Conservation (phyloP, 257 asterid species). For the Rubia yunnanensis region DNA sequence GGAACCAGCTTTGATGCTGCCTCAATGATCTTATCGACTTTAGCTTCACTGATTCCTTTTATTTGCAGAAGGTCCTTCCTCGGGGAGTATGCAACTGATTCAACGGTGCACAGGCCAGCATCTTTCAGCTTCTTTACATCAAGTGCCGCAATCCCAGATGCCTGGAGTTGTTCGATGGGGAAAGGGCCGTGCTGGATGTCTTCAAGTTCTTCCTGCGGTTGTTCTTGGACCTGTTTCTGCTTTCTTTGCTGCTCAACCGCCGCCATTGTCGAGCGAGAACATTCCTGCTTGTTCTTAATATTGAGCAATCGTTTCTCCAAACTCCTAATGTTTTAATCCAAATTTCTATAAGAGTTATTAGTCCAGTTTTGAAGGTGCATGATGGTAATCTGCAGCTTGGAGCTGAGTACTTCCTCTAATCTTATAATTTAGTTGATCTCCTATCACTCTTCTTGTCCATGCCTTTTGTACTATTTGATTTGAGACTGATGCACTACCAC, state of each 20-base stretch:
- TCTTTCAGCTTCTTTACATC: slow-evolving; percentile 91
- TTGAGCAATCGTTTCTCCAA: too few species aligned
- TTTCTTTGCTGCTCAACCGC: slow-evolving; percentile 73
- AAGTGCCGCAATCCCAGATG: slow-evolving; percentile 80
- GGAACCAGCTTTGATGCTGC: slow-evolving; percentile 99
- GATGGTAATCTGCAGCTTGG: too few species aligned
- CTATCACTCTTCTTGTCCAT: too few species aligned
- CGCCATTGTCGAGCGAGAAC: neutral
- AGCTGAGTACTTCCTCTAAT: too few species aligned
- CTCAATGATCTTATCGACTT: slow-evolving; percentile 93
- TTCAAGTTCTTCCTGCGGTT: slow-evolving; percentile 50
- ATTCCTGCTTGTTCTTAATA: too few species aligned
- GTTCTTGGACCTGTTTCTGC: slow-evolving; percentile 38
- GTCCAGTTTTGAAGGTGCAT: too few species aligned
- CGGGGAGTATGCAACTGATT: slow-evolving; percentile 83
- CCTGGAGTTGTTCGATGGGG: slow-evolving; percentile 85
- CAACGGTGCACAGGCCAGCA: slow-evolving; percentile 90
- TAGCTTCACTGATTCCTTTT: slow-evolving; percentile 95
- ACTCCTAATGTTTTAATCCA: too few species aligned
- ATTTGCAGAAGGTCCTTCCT: slow-evolving; percentile 89
- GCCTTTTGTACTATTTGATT: too few species aligned
- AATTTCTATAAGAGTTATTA: too few species aligned
- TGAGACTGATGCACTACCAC: too few species aligned
- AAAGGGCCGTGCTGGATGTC: slow-evolving; percentile 75
- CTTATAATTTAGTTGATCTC: too few species aligned